Base-by-base conservation (phyloP, 441 rosid genomes). In the Jatropha multifida region DNA sequence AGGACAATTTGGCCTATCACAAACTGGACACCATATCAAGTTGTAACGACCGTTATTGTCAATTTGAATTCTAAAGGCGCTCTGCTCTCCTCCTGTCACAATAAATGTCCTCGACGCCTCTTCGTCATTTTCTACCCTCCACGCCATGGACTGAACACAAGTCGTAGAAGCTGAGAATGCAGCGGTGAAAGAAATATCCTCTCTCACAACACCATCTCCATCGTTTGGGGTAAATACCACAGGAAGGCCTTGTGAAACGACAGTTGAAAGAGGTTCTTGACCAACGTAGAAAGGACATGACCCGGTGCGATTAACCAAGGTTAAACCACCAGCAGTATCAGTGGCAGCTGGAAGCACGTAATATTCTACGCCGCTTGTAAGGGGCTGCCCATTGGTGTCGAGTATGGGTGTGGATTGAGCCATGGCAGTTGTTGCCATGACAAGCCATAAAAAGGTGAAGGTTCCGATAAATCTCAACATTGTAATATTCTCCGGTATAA, bases 271-370 rank as follows among this genome's bases (percentile, higher is more conserved):
- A 3, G 74, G 74, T 61, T 69, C 74, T 40, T 76, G 78, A 4
- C 65, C 79, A 8, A 70, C 74, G 11, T 62, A 69, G 0, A 68
- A 38, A 3, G 78, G 78, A 42, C 74, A 69, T 8, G 79, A 51
- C 0, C 32, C 42, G 3, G 49, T 76, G 5, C 64, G 63, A 32
- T 54, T 63, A 0, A 69, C 48, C 1, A 70, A 14, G 56, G 70
- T 76, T 44, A 70, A 55, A 0, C 74, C 74, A 40, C 79, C 79
- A 2, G 69, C 74, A 4, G 27, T 55, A 15, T 76, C 79, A 0
- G 74, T 69, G 40, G 38, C 74, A 18, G 70, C 79, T 12, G 79
- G 79, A 6, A 69, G 70, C 0, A 76, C 60, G n/a, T 69, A 54
- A 70, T 70, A 76, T 11, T 70, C 17, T 6, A 52, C 44, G 10